Evolutionary conservation across 192 early-diverging fungal species (phyloP), one percentile per base, ranked within the genome.

Genomic region (Coemansia sp.): DNA sequence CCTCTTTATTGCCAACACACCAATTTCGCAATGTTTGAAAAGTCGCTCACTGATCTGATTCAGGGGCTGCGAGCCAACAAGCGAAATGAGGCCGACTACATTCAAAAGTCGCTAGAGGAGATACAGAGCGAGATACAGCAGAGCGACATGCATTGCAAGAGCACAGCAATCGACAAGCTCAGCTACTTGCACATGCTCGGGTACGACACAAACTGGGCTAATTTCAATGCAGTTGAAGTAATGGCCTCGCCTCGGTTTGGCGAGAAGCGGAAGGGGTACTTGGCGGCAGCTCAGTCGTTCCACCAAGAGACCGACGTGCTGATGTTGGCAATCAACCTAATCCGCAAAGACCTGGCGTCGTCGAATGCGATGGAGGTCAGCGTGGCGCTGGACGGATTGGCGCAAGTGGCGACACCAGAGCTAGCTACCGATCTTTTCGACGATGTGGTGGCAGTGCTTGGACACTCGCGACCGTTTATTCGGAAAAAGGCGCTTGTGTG

Each of bases 141-240:
- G 38, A 94, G 90, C 74, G 95, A 95, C 73, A 81, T 86, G 56
- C 87, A 91, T 70, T 71, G 91, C 41, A 97, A 97, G 72, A 90
- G 93, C 24, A 81, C 76, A 50, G 95, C 95, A 21, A 82, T 98
- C 8, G 87, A 88, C 79, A 99, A 99, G 74, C 82, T 97, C 29
- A 80, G 67, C 41, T 82, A 95, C 84, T 85, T 99, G 37, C 93
- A 96, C 83, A 97, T 95, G 93, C 84, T 94, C 19, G 97, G 97
- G 8, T 99, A 95, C 71, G 93, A 95, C 72, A 94, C 95, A 91
- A 87, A 86, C 18, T 99, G 95, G 94, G 94, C 94, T 1, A 88
- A 88, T 3, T 99, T 99, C 68, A 92, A 97, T 74, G 87, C 97
- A 0, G 88, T 99, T 27, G 93, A 99, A 62, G 93, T 97, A 24